Evolutionary conservation across 805 yeast species (phyloP).

Genomic region (Ogataea angusta): DNA sequence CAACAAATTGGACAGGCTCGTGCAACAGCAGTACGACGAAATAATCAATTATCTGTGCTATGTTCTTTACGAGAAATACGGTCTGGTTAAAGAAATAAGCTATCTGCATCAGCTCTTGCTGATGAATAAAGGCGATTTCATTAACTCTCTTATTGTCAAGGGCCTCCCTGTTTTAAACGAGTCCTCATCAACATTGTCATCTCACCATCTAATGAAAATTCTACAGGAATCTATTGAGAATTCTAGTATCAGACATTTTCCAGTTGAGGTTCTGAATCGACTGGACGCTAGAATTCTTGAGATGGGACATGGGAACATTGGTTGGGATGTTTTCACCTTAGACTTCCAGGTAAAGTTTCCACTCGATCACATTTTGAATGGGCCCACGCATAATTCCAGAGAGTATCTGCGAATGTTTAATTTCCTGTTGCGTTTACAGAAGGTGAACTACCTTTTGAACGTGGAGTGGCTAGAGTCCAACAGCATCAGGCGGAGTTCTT

Average conservation of each 20-base stretch:
- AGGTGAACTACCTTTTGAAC: conserved; percentile 52
- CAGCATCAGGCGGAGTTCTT: conserved; percentile 30
- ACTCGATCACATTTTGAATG: conserved; percentile 52
- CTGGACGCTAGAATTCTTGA: conserved; percentile 83
- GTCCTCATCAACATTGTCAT: conserved; percentile 60
- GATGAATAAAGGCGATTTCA: conserved; percentile 78
- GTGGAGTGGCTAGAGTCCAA: conserved; percentile 43
- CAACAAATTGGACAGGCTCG: conserved; percentile 32
- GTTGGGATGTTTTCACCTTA: conserved; percentile 91
- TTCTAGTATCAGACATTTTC: conserved; percentile 45
- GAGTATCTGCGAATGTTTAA: conserved; percentile 81
- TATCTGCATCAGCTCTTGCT: conserved; percentile 65
- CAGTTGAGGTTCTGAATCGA: conserved; percentile 42
- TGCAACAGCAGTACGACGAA: conserved; percentile 46
- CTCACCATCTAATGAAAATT: conserved; percentile 62
- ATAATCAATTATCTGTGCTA: conserved; percentile 49
- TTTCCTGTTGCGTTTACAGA: conserved; percentile 75
- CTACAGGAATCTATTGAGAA: conserved; percentile 60
- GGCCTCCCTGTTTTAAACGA: conserved; percentile 52
- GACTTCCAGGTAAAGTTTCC: conserved; percentile 63
- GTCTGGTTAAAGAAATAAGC: conserved; percentile 50
- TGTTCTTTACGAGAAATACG: conserved; percentile 47
- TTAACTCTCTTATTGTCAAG: conserved; percentile 57
- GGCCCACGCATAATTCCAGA: conserved; percentile 39
- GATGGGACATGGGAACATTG: conserved; percentile 64